Conservation (phyloP, 495 filamentous ascomycete genomes). For the Penicillium atrosanguineum region DNA sequence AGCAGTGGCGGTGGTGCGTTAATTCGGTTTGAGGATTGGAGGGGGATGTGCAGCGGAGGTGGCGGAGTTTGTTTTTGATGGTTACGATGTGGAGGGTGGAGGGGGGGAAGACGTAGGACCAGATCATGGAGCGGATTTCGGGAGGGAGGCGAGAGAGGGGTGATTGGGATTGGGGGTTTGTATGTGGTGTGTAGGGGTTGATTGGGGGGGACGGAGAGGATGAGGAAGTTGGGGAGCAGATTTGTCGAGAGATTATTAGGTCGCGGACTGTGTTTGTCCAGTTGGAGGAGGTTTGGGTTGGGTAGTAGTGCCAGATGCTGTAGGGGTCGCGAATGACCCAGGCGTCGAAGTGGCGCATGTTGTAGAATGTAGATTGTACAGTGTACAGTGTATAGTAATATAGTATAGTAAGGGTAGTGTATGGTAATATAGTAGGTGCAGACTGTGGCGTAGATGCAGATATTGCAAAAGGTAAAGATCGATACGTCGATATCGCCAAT, state of each 20-base stretch:
- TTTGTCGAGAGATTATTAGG: constrained; percentile 38
- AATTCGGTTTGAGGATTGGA: constrained; percentile 13
- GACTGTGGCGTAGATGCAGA: too few species aligned
- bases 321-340: constrained; percentile 48
- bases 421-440: too few species aligned
- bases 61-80: constrained; percentile 40
- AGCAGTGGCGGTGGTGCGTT: constrained; percentile 38
- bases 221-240: constrained; percentile 30
- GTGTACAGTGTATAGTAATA: not conserved
- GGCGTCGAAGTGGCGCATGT: constrained; percentile 46
- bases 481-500: too few species aligned
- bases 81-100: constrained; percentile 42
- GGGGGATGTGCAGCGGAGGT: constrained; percentile 32
- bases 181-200: constrained; percentile 19
- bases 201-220: constrained; percentile 17
- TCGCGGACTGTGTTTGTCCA: constrained; percentile 44
- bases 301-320: constrained; percentile 46
- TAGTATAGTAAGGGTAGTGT: not conserved
- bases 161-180: constrained; percentile 20
- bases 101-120: constrained; percentile 49
- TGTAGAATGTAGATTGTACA: constrained; percentile 1
- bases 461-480: too few species aligned
- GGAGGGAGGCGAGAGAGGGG: constrained; percentile 38
- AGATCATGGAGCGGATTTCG: constrained; percentile 58
- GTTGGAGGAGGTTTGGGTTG: constrained; percentile 29